Evolutionary conservation across 306 rosid genomes (phyloP), one percentile per base, ranked within the genome.

Genomic region (Abrus pulchellus): DNA sequence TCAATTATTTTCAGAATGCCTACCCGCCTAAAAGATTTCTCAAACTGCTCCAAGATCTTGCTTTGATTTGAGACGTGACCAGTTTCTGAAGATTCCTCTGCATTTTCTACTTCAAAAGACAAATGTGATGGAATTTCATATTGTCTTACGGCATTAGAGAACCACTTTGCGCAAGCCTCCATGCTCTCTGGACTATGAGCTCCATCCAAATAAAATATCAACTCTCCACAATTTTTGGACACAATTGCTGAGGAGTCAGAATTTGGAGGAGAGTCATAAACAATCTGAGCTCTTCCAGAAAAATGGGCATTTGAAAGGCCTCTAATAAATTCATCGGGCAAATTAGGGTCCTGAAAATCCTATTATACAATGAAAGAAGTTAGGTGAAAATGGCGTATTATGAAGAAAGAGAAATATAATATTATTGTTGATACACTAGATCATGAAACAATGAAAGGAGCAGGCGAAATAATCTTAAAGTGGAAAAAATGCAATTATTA

Each of bases 121-220:
- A 57, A 68, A 74, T 83, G 49, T 41, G 77, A 80, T 7, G 85
- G 28, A 63, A 68, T 68, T 49, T 81, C 80, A 66, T 80, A 66
- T 44, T 71, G 80, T 48, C 73, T 83, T 61, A 83, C 67, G 5
- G 86, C 91, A 56, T 78, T 62, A 47, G 84, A 84, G 44, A 84
- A 84, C 87, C 87, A 84, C 36, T 80, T 75, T 53, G 84, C 87
- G 63, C 87, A 84, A 80, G 83, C 92, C 67, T 89, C 96, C 87
- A 93, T 89, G 85, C 97, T 93, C 78, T 93, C 97, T 27, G 97
- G 94, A 85, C 94, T 93, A 76, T 90, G 97, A 86, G 96, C 97
- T 69, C 97, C 96, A 79, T 93, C 97, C 85, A 90, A 83, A 82
- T 90, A 92, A 87, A 92, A 90, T 81, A 86, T 70, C 80, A 92